Percentiles rank a stretch among this genome's conserved stretches.
These are phyloP conservation scores for Paramecium tetraurelia DNA, from an alignment of 73 alveolate species.

Conservation along the genomic window DNA sequence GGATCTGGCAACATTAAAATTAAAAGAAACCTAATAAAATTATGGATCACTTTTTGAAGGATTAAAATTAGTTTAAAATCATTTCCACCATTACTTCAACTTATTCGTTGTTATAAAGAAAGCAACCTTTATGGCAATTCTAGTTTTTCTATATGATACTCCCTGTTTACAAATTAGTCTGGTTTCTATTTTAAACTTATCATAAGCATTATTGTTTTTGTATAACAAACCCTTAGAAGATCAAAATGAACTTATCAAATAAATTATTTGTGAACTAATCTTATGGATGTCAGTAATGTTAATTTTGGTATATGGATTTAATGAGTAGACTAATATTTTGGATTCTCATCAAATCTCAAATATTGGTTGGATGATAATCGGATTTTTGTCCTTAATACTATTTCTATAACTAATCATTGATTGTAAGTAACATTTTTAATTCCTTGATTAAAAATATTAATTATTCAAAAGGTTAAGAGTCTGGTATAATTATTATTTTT, in stretches of 20 bases:
- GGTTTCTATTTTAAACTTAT: not conserved
- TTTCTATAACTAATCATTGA: not conserved
- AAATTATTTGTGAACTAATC: not conserved
- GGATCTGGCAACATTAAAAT: not conserved
- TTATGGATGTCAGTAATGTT: not conserved
- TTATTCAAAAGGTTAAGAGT: not conserved
- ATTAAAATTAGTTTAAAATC: not conserved
- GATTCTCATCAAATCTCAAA: not conserved
- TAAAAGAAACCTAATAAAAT: not conserved
- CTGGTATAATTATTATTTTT: not conserved
- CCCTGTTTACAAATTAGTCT: not conserved
- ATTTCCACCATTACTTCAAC: not conserved
- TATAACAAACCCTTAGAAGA: not conserved
- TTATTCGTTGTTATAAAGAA: not conserved
- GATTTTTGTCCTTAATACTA: not conserved
- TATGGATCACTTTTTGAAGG: constrained; percentile 34
- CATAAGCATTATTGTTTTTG: not conserved
- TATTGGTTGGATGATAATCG: not conserved
- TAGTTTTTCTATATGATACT: not conserved
- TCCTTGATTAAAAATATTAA: not conserved
- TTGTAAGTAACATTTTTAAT: not conserved
- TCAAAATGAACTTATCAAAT: not conserved
- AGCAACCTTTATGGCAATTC: not conserved
- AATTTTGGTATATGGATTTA: not conserved
- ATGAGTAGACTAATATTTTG: not conserved